Evolutionary conservation across 805 yeast genomes (phyloP).

Genomic region (Cyberlindnera americana): DNA sequence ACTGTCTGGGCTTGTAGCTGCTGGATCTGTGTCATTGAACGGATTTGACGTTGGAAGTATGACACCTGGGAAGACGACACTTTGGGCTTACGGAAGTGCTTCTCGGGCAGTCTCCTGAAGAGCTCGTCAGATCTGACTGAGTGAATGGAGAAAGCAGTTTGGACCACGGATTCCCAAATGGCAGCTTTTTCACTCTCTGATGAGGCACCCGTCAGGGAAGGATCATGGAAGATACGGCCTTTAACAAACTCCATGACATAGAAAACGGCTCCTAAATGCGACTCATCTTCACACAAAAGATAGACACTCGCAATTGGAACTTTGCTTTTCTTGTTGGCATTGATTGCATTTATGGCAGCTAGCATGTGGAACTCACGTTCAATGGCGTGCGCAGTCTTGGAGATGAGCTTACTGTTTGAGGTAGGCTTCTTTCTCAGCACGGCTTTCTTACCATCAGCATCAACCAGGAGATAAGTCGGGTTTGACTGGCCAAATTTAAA

Average conservation of each 20-base stretch:
- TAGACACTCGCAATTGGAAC: conserved; percentile 56
- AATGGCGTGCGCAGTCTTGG: conserved; percentile 58
- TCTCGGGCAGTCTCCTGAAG: conserved; percentile 39
- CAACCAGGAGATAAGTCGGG: conserved; percentile 53
- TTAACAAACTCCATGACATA: conserved; percentile 58
- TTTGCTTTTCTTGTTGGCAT: conserved; percentile 18
- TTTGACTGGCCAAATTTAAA: conserved; percentile 63
- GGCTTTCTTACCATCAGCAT: conserved; percentile 35
- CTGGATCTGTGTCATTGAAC: conserved; percentile 43
- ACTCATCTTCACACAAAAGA: conserved; percentile 53
- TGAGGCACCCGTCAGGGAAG: conserved; percentile 37
- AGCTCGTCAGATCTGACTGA: conserved; percentile 42
- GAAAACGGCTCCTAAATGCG: conserved; percentile 50
- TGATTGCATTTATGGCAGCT: conserved; percentile 32
- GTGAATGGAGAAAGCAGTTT: conserved; percentile 48
- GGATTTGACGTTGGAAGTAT: conserved; percentile 53
- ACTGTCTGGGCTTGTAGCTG: conserved; percentile 36
- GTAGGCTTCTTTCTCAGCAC: conserved; percentile 59
- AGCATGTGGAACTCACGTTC: conserved; percentile 57
- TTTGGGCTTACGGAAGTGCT: conserved; percentile 33
- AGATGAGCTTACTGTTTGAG: conserved; percentile 44
- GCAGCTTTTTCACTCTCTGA: conserved; percentile 25
- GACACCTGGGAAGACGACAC: conserved; percentile 24
- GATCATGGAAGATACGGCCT: conserved; percentile 55
- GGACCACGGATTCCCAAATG: conserved; percentile 48